Evolutionary conservation across 164 flowering plant species (phyloP), one percentile per base, ranked within the genome.

Genomic region (Chimonanthus praecox): DNA sequence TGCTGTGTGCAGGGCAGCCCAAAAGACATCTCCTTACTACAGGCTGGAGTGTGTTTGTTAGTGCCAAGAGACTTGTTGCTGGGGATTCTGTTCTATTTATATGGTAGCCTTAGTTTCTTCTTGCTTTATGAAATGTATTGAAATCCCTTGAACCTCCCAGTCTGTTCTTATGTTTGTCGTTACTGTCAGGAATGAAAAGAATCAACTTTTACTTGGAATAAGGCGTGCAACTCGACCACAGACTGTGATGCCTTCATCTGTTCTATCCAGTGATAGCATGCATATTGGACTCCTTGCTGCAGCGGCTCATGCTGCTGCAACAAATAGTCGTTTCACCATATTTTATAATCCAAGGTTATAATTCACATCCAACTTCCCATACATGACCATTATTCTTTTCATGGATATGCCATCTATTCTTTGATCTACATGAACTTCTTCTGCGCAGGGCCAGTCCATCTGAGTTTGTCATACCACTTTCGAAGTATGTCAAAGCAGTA

Each of bases 261-360:
- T 92, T 75, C 75, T 92, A 73, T 92, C 97, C 15, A 90, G 94
- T 75, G 95, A 92, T 72, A 90, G 97, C 80, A 92, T 92, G 97
- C 97, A 90, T 80, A 88, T 92, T 67, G 97, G 97, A 68, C 92
- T 92, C 64, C 95, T 92, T 75, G 95, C 95, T 73, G 95, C 97
- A 66, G 97, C 97, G 48, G 97, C 97, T 67, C 97, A 92, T 85
- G 97, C 97, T 73, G 91, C 97, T 72, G 87, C 94, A 7, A 92
- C 97, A 58, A 90, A 88, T 73, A 92, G 97, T 79, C 85, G 97
- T 72, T 92, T 92, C 79, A 90, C 94, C 11, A 78, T n/a, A n/a
- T 92, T 92, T 71, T 92, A 86, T 75, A 90, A 92, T 72, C 97
- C 97, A 66, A 90, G 94, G 97, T 88, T 72, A 72, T 20, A 58